Base-by-base conservation (phyloP, 2,329 filamentous ascomycete species). In the Stachybotrys echinatus region DNA sequence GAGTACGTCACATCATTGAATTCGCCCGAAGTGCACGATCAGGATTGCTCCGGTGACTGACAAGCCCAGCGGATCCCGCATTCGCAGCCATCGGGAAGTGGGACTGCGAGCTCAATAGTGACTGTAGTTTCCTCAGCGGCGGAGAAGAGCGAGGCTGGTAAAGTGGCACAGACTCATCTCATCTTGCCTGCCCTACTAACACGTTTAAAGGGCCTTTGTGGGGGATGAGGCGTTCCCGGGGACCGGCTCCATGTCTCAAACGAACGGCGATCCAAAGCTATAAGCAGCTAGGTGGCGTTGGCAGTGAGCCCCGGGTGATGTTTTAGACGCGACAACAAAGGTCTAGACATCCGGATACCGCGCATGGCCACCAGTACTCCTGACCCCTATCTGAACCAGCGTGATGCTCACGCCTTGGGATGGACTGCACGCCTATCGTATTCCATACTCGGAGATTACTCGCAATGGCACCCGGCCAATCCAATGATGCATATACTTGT, bases 81-180 rank as follows among this genome's bases (percentile, higher is more conserved):
- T 40, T 47, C 38, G 46, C 46, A 21, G 21, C 51, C 27, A 74
- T 77, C 22, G 90, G 89, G 37, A 87, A 86, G 23, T 99, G 92
- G 92, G 77, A 82, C 39, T 92, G 90, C 63, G 79, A 83, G 52
- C 65, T 81, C 48, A 92, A 96, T 70, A 90, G 90, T 17, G 89
- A 96, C 65, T 96, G 91, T 62, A 85, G 80, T 52, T 95, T 92
- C 68, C 73, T 97, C 57, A 82, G 76, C 48, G 79, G 80, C 49
- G 92, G 92, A 7, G 86, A 88, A 60, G 92, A 97, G 69, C 79
- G 92, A 72, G 91, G 91, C 64, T 97, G 92, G 91, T 94, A 61
- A 34, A 66, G 79, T 46, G n/a, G 6, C 27, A 31, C 12, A 31
- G 6, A 12, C 12, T 12, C 6, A 6, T 31, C 27, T 31, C 27